Evolutionary conservation across 371 early-diverging fungal species (phyloP).

Genomic region (Mucor velutinosus): DNA sequence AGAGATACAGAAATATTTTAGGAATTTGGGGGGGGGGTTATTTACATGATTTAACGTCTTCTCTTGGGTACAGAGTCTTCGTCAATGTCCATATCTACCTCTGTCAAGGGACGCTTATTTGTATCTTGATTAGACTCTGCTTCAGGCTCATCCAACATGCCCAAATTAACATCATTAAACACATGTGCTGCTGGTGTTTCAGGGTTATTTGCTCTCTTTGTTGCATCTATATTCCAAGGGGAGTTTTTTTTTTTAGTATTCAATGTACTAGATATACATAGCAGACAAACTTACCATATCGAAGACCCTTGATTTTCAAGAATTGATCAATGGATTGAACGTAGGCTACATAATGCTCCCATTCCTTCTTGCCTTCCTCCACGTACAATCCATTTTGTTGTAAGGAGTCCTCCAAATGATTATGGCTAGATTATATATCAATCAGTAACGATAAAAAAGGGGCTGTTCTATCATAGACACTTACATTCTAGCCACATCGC

Average conservation of each 20-base stretch:
- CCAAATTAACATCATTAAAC: constrained; percentile 21
- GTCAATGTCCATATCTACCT: constrained; percentile 27
- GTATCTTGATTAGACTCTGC: neutral
- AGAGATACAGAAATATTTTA: neutral
- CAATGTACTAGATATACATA: neutral
- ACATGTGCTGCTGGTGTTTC: constrained; percentile 31
- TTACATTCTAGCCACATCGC: constrained; percentile 51
- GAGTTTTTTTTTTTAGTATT: neutral
- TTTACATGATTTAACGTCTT: constrained; percentile 16
- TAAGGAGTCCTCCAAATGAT: constrained; percentile 38
- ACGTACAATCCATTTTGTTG: constrained; percentile 24
- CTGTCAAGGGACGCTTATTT: constrained; percentile 12
- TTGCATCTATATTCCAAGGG: constrained; percentile 6
- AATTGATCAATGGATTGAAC: constrained; percentile 36
- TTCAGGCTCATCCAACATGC: constrained; percentile 8
- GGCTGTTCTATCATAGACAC: neutral
- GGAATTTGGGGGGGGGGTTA: neutral
- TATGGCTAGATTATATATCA: constrained; percentile 25
- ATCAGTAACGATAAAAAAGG: neutral
- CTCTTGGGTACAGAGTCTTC: constrained; percentile 15
- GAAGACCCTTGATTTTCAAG: constrained; percentile 48
- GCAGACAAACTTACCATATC: constrained; percentile 33
- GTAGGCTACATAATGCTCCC: constrained; percentile 49
- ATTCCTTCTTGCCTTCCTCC: constrained; percentile 32
- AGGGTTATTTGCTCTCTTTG: constrained; percentile 25